Evolutionary conservation across 163 green algal species (phyloP), one percentile per base, ranked within the genome.

Genomic region (Prototheca cutis): DNA sequence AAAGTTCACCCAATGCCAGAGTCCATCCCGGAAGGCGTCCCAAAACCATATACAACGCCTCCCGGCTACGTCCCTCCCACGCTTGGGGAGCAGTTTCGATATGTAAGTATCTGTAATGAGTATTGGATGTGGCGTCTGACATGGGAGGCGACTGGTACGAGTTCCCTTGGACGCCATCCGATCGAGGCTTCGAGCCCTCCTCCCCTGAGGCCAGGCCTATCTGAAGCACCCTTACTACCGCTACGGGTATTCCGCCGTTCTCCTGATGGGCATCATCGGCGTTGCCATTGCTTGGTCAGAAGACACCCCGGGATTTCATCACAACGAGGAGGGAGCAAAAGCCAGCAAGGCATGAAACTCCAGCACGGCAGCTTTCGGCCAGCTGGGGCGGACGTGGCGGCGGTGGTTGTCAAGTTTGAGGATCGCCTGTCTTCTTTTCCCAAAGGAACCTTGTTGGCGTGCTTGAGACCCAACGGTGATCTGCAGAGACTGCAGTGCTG

Each of bases 51-150:
- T 47, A 66, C 65, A 2, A 60, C 61, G 25, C 65, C 65, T 1
- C 36, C 28, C 0, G 65, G 65, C 0, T 72, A 27, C 4, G 40
- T 58, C 17, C 57, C 65, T 2, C 65, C 65, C 15, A 66, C 57
- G 1, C 13, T 72, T n/a, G 65, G 65, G 3, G 65, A 72, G 54
- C 65, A 66, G 30, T 72, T 64, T 27, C 49, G 57, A 42, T 72
- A 72, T 34, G 61, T 67, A 23, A 24, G n/a, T 4, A 36, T 21
- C 6, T 47, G 29, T 18, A 28, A 31, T 21, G 52, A 21, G 52
- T n/a, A n/a, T n/a, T n/a, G n/a, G n/a, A n/a, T n/a, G n/a, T n/a
- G n/a, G n/a, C n/a, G n/a, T n/a, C n/a, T 30, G 32, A 31, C 29
- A 40, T 45, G 51, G 51, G n/a, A n/a, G n/a, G n/a, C 13, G 36